phyloP scores from a whole-genome alignment of 441 rosid species.

The Brassica balearica region DNA sequence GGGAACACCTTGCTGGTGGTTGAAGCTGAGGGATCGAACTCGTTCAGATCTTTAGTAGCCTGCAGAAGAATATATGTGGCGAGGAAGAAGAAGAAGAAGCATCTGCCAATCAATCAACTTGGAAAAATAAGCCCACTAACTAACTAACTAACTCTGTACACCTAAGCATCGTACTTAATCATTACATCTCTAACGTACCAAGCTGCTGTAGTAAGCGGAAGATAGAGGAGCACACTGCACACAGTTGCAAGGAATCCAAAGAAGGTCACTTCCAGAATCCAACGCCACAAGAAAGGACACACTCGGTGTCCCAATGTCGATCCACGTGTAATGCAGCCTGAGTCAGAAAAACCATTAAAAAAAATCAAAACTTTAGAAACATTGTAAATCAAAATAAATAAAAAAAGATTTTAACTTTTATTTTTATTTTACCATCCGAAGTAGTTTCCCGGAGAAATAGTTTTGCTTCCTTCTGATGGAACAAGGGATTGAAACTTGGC shows the following conservation, averaged over 20 bases:
- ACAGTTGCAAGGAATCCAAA: conserved; percentile 93
- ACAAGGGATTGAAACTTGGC: conserved; percentile 56
- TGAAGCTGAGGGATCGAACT: conserved; percentile 71
- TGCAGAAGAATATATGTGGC: conserved; percentile 81
- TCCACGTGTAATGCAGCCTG: conserved; percentile 88
- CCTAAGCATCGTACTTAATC: background rate
- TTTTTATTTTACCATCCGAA: conserved; percentile 62
- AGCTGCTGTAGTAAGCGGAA: conserved; percentile 61
- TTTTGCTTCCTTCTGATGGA: conserved; percentile 79
- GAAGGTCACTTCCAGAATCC: conserved; percentile 85
- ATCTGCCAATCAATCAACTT: conserved; percentile 93
- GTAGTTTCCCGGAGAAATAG: conserved; percentile 64
- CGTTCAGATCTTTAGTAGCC: conserved; percentile 82
- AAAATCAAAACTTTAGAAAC: background rate
- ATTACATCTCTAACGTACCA: conserved; percentile 53
- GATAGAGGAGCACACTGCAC: conserved; percentile 81
- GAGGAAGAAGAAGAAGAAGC: conserved; percentile 86
- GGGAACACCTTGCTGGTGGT: conserved; percentile 69
- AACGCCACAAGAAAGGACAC: conserved; percentile 87
- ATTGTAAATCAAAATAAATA: background rate
- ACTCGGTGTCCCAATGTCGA: conserved; percentile 83
- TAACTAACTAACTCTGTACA: no score
- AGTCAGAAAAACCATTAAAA: background rate
- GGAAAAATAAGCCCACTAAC: conserved; percentile 59
- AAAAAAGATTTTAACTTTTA: background rate